A percentile compares a stretch with the other conserved stretches of the same genome.
Evolutionary conservation across 345 rosid genomes (phyloP).

Genomic region (Ricinus communis): DNA sequence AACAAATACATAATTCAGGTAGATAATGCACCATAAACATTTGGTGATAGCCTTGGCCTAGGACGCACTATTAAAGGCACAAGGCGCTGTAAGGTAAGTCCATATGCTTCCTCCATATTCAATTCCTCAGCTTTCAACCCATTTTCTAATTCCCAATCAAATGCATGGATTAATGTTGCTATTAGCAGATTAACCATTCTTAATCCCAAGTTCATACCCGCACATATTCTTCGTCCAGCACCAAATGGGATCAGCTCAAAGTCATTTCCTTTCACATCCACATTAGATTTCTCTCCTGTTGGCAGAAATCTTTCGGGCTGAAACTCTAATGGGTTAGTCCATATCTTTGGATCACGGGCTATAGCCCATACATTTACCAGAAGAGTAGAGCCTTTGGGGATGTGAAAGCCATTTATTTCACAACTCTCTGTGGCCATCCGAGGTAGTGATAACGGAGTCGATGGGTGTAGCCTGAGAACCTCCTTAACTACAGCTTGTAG

Average conservation of each 20-base stretch:
- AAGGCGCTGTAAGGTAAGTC: slow-evolving; percentile 25
- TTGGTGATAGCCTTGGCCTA: slow-evolving; percentile 14
- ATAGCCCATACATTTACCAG: slow-evolving; percentile 34
- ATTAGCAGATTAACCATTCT: slow-evolving; percentile 23
- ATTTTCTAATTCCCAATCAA: slow-evolving; percentile 21
- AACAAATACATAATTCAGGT: no score
- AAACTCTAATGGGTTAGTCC: slow-evolving; percentile 27
- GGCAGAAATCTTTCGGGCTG: slow-evolving; percentile 27
- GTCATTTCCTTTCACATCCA: slow-evolving; percentile 26
- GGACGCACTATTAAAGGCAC: slow-evolving; percentile 26
- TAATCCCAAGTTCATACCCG: slow-evolving; percentile 26
- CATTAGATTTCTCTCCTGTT: slow-evolving; percentile 9
- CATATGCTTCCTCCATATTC: slow-evolving; percentile 31
- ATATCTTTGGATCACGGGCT: slow-evolving; percentile 21
- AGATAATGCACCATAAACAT: background rate
- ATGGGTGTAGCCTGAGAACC: slow-evolving; percentile 32
- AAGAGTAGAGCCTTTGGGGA: slow-evolving; percentile 27
- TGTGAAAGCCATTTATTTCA: slow-evolving; percentile 25
- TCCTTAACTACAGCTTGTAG: slow-evolving; percentile 31
- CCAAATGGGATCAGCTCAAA: slow-evolving; percentile 36
- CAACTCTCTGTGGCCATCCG: slow-evolving; percentile 18
- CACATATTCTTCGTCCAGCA: slow-evolving; percentile 34
- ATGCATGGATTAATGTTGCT: slow-evolving; percentile 26
- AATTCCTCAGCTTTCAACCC: slow-evolving; percentile 18
- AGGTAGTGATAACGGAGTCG: slow-evolving; percentile 28